A percentile compares a stretch with the other conserved stretches of the same genome.
These are phyloP conservation scores for Lachancea meyersii DNA, from an alignment of 805 yeast genomes.

Conservation along the genomic window DNA sequence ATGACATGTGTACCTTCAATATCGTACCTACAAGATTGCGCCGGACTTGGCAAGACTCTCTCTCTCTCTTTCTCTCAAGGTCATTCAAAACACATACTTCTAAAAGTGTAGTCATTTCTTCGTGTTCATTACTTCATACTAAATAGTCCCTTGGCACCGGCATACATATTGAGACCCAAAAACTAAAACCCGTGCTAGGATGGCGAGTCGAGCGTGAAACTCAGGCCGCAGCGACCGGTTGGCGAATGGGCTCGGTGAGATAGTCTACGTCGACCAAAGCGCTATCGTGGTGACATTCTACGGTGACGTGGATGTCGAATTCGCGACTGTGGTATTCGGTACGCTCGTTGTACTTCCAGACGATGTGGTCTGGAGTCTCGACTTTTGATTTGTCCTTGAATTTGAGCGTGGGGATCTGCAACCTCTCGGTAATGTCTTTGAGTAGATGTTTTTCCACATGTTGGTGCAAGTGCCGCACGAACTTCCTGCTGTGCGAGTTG, in stretches of 20 bases:
- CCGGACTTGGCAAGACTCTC: neutral
- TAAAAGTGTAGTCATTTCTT: neutral
- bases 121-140: neutral
- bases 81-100: too few relatives aligned
- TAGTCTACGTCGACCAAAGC: slow-evolving; percentile 65
- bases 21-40: too few relatives aligned
- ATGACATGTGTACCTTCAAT: neutral
- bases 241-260: slow-evolving; percentile 38
- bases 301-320: slow-evolving; percentile 59
- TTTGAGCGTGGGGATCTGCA: slow-evolving; percentile 47
- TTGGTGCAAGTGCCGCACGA: slow-evolving; percentile 67
- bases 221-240: slow-evolving; percentile 3
- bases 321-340: slow-evolving; percentile 54
- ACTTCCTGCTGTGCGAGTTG: slow-evolving; percentile 66
- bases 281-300: slow-evolving; percentile 58
- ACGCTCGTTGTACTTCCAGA: slow-evolving; percentile 59
- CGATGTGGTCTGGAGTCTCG: slow-evolving; percentile 42
- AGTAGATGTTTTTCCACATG: slow-evolving; percentile 67
- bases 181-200: too few relatives aligned
- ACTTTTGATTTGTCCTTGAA: slow-evolving; percentile 46
- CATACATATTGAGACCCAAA: too few relatives aligned
- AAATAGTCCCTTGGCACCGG: neutral
- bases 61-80: neutral
- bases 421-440: slow-evolving; percentile 54
- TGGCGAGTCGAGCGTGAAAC: neutral